Percentiles rank a stretch among this genome's conserved stretches.
Conservation (phyloP, 2,329 filamentous ascomycete genomes). For the Fusarium chlamydosporum region DNA sequence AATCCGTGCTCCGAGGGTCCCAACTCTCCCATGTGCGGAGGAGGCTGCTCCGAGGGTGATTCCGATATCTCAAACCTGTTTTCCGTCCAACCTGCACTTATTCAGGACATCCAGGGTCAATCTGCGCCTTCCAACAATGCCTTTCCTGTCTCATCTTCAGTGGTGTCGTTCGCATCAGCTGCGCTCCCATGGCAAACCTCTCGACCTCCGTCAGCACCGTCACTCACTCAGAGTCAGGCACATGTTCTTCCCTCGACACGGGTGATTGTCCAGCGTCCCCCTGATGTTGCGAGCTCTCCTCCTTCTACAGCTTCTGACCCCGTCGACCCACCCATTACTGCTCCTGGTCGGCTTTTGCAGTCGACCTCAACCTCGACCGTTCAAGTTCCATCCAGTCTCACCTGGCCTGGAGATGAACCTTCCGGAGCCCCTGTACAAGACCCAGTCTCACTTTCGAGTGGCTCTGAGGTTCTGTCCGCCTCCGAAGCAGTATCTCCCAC, state of each 20-base stretch:
- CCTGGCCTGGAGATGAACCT: conserved; percentile 4
- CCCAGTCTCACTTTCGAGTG: conserved; percentile 5
- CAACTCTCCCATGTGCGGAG: conserved; percentile 54
- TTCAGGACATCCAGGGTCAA: conserved; percentile 21
- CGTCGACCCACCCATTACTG: neutral
- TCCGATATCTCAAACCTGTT: conserved; percentile 55
- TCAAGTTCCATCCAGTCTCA: conserved; percentile 10
- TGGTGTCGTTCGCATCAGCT: conserved; percentile 24
- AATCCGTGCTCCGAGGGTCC: conserved; percentile 51
- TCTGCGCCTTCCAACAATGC: neutral
- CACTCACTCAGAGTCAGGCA: conserved; percentile 1
- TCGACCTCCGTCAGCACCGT: neutral
- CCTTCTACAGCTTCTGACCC: neutral
- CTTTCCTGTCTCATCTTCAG: neutral
- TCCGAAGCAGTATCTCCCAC: neutral
- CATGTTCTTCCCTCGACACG: neutral
- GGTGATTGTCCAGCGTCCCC: neutral
- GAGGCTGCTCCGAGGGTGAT: conserved; percentile 49
- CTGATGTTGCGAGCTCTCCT: neutral
- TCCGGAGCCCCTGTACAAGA: neutral
- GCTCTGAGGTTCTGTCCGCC: conserved; percentile 2
- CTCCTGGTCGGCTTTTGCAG: neutral
- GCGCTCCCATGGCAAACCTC: conserved; percentile 18
- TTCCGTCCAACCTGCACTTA: conserved; percentile 36
- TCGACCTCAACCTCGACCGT: neutral